Evolutionary conservation across 805 yeast species (phyloP), one percentile per base, ranked within the genome.

Genomic region (Sungouiella thailandica): DNA sequence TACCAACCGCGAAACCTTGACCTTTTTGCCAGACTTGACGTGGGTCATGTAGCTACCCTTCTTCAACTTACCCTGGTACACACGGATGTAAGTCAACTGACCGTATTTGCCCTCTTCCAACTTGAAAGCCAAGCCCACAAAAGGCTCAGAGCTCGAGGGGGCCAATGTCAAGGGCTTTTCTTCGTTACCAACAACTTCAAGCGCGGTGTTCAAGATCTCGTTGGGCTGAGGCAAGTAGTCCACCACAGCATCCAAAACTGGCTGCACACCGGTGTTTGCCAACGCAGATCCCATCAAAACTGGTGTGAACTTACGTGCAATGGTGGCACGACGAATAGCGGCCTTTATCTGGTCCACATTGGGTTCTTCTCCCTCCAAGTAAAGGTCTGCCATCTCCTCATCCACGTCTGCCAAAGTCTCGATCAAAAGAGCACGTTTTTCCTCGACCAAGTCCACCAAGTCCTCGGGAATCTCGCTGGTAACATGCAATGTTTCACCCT

Each of bases 251-350:
- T 46, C 50, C 58, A 93, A 60, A 31, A 93, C 62, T 1, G 97
- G 89, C 69, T 93, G 99, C 45, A 93, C 74, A 62, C 97, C 96
- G 46, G 81, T 85, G 68, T 93, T 93, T 38, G 97, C 98, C 44
- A 93, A 72, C 13, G 99, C 99, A 31, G 97, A 87, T 15, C 99
- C 99, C 97, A 93, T 93, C 46, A 90, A 70, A n/a, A 93, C 97
- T n/a, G 99, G 98, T 10, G 97, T 87, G 70, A 93, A 93, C 57
- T 76, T 84, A 67, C 97, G 80, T 20, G 89, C 95, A 62, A 90
- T 90, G 13, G 99, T 93, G 32, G 97, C 76, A 53, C 96, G 79
- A 62, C 98, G 82, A 49, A 93, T 93, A 27, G 96, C 97, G 33
- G 58, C 78, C 56, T 83, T 80, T 44, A 93, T 83, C 65, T 93